Conservation (phyloP, 805 yeast genomes). For the Candida sakaeoensis region DNA sequence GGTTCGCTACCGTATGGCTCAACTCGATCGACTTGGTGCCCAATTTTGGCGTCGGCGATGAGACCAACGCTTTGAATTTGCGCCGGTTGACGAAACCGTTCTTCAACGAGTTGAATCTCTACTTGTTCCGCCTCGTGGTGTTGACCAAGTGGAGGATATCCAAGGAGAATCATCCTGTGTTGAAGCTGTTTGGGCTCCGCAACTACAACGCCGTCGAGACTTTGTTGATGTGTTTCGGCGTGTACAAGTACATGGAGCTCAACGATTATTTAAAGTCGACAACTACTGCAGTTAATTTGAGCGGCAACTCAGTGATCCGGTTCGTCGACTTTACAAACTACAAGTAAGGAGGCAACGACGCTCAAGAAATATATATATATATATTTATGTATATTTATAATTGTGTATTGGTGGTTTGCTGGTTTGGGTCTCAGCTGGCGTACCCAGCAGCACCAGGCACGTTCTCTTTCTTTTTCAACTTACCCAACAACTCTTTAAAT, state of each 20-base stretch:
- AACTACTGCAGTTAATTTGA: conserved; percentile 15
- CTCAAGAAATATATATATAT: conserved; percentile 1
- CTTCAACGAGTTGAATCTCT: conserved; percentile 27
- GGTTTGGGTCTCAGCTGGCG: conserved; percentile 21
- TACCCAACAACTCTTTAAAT: conserved; percentile 60
- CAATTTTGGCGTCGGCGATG: conserved; percentile 14
- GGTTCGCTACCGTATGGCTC: conserved; percentile 22
- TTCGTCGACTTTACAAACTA: conserved; percentile 14
- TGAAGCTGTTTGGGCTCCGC: conserved; percentile 20
- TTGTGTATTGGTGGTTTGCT: no score
- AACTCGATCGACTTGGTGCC: conserved; percentile 22
- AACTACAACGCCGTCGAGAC: conserved; percentile 34
- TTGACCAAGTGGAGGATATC: conserved; percentile 40
- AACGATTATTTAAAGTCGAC: conserved; percentile 26
- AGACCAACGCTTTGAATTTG: conserved; percentile 13
- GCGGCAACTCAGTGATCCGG: conserved; percentile 14
- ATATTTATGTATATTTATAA: not conserved
- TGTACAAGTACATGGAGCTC: conserved; percentile 36
- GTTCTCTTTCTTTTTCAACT: conserved; percentile 63
- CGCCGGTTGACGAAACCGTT: conserved; percentile 23
- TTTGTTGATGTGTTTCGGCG: conserved; percentile 30
- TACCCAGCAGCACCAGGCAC: conserved; percentile 79
- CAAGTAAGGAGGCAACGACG: no score
- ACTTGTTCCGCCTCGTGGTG: conserved; percentile 31
- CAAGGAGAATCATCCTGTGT: conserved; percentile 36